Conservation (phyloP, 2,329 filamentous ascomycete species). For the Huntiella bhutanensis region DNA sequence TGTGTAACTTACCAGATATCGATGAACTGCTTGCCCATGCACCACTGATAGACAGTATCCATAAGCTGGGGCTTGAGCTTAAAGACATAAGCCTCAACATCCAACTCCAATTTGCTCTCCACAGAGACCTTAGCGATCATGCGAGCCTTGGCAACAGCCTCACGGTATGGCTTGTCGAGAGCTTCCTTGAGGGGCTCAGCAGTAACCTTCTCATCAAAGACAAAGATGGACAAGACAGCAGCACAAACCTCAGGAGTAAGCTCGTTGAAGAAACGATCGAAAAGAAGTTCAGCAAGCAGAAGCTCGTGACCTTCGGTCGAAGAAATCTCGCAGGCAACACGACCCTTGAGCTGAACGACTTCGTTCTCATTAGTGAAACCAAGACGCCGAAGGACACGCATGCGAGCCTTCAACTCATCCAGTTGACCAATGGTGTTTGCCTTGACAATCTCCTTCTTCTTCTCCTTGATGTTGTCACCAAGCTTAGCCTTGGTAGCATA, state of each 20-base stretch:
- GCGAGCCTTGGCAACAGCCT: slow-evolving; percentile 72
- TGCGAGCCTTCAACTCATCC: slow-evolving; percentile 89
- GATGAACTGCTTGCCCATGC: slow-evolving; percentile 72
- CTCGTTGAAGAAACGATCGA: slow-evolving; percentile 97
- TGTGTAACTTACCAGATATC: slow-evolving; percentile 70
- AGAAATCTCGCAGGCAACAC: slow-evolving; percentile 93
- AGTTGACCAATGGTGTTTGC: slow-evolving; percentile 81
- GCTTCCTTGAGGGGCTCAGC: slow-evolving; percentile 63
- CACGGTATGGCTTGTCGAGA: slow-evolving; percentile 64
- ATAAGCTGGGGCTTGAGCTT: slow-evolving; percentile 89
- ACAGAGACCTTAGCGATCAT: slow-evolving; percentile 83
- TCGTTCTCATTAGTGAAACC: slow-evolving; percentile 92
- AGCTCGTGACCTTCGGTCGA: slow-evolving; percentile 81
- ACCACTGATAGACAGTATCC: slow-evolving; percentile 89
- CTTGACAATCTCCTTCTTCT: slow-evolving; percentile 70
- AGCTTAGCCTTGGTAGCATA: slow-evolving; percentile 67
- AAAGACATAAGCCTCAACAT: slow-evolving; percentile 83
- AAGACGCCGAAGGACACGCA: slow-evolving; percentile 80
- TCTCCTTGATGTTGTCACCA: slow-evolving; percentile 61
- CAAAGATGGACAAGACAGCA: slow-evolving; percentile 76
- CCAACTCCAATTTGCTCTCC: slow-evolving; percentile 84
- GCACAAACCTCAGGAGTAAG: slow-evolving; percentile 74
- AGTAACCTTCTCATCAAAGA: slow-evolving; percentile 91
- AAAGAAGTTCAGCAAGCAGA: slow-evolving; percentile 78
- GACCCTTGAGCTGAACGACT: slow-evolving; percentile 89